Evolutionary conservation across 768 basidiomycete genomes (phyloP), one percentile per base, ranked within the genome.

Genomic region (Amanita thiersii): DNA sequence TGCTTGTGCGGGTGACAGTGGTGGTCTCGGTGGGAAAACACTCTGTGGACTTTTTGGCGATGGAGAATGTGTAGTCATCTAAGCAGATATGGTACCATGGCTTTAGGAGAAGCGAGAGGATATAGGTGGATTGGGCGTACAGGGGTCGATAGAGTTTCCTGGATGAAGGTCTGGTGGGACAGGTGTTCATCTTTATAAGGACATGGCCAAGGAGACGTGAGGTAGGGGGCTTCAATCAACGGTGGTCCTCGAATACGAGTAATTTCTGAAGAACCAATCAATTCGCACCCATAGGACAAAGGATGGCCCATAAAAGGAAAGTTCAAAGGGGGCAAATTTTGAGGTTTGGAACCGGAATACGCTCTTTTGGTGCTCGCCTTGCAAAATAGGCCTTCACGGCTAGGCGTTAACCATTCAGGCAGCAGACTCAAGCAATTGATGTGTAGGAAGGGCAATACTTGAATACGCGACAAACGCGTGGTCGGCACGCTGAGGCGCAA

Each of bases 1-100:
- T 20, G 74, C 70, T 47, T 78, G 74, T 3, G 75, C 73, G 26
- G 77, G 75, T 8, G 77, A 68, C 51, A 69, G 48, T 26, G 50
- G 47, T 44, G 60, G 50, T 40, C 56, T 61, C 31, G 61, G 49
- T 25, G 54, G 55, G 49, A 52, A 47, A 37, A 54, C 56, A 57
- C 62, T 59, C 50, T 58, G 56, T 43, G 52, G 47, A 43, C 52
- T 57, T 37, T 55, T 60, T 52, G 60, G 57, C 50, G 64, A 55
- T 49, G 64, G 59, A 59, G 66, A 62, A 58, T 69, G 61, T 52
- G 62, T 52, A 43, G 64, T 58, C 70, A 70, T 74, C 66, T 70
- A 56, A 51, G 48, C 50, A 54, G 44, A 44, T 46, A 50, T 53
- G 50, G 53, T 52, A 54, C 48, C 56, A 57, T 61, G 57, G 52